Evolutionary conservation across 345 rosid species (phyloP).

Genomic region (Brassica cretica): DNA sequence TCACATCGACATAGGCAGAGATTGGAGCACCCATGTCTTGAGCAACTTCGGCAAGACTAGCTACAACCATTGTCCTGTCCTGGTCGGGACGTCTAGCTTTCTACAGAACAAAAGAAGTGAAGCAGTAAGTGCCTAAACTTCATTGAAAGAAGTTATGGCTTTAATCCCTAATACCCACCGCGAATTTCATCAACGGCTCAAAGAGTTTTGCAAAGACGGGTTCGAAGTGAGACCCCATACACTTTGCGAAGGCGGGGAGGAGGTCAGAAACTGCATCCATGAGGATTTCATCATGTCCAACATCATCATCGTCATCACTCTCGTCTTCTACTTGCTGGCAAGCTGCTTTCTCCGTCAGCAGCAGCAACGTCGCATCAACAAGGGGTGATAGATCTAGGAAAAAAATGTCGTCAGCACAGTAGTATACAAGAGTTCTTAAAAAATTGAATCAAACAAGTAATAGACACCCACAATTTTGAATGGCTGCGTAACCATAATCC

Average conservation of each 20-base stretch:
- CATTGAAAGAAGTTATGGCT: conserved; percentile 8
- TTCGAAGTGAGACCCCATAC: conserved; percentile 92
- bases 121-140: conserved; percentile 34
- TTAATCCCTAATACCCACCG: conserved; percentile 54
- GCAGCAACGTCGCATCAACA: conserved; percentile 69
- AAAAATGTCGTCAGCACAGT: conserved; percentile 31
- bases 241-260: conserved; percentile 96
- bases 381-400: conserved; percentile 70
- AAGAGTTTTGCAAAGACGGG: conserved; percentile 79
- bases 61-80: conserved; percentile 98
- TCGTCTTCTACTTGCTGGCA: conserved; percentile 79
- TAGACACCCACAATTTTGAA: conserved; percentile 82
- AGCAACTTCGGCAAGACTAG: conserved; percentile 98
- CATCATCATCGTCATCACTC: conserved; percentile 77
- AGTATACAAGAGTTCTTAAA: conserved; percentile 3
- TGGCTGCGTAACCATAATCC: conserved; percentile 73
- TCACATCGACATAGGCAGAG: conserved; percentile 85
- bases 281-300: conserved; percentile 88
- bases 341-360: conserved; percentile 86
- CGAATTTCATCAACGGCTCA: conserved; percentile 93
- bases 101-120: conserved; percentile 48
- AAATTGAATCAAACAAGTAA: conserved; percentile 15
- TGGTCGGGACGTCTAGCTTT: conserved; percentile 80
- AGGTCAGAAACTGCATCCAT: conserved; percentile 99
- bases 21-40: conserved; percentile 98